These are phyloP conservation scores for Erythrophleum ivorense DNA, from an alignment of 331 rosid genomes.

Conservation along the genomic window DNA sequence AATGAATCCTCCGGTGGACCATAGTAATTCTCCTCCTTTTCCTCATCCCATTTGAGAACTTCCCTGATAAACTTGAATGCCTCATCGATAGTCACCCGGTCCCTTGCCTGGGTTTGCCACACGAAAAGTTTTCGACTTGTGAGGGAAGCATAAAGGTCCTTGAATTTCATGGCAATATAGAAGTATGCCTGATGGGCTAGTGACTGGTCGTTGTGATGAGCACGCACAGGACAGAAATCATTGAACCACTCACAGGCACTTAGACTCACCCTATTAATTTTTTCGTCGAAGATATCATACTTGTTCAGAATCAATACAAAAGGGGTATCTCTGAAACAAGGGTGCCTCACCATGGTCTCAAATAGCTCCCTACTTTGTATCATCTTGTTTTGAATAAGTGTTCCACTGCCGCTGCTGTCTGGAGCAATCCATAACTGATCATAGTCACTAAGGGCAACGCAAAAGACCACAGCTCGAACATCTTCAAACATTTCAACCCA, in stretches of 20 bases:
- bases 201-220: constrained; percentile 70
- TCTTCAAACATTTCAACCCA: constrained; percentile 99
- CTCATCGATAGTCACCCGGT: constrained; percentile 75
- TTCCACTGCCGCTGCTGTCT: constrained; percentile 70
- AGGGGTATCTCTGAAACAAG: constrained; percentile 86
- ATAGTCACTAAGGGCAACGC: constrained; percentile 78
- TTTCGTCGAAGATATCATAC: constrained; percentile 84
- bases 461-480: constrained; percentile 83
- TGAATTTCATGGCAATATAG: constrained; percentile 96
- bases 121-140: constrained; percentile 77
- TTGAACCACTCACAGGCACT: constrained; percentile 83
- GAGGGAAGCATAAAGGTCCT: constrained; percentile 84
- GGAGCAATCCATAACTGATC: constrained; percentile 72
- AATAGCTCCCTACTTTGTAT: constrained; percentile 92
- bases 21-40: constrained; percentile 77
- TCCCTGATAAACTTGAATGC: constrained; percentile 90
- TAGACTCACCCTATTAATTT: constrained; percentile 57
- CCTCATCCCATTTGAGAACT: constrained; percentile 97
- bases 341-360: constrained; percentile 89
- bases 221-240: constrained; percentile 73
- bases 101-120: constrained; percentile 87
- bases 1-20: constrained; percentile 91
- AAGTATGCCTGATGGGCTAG: constrained; percentile 91
- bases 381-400: constrained; percentile 89
- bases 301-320: constrained; percentile 83